These are phyloP conservation scores for Petunia secreta DNA, from an alignment of 257 asterid genomes.

Conservation along the genomic window DNA sequence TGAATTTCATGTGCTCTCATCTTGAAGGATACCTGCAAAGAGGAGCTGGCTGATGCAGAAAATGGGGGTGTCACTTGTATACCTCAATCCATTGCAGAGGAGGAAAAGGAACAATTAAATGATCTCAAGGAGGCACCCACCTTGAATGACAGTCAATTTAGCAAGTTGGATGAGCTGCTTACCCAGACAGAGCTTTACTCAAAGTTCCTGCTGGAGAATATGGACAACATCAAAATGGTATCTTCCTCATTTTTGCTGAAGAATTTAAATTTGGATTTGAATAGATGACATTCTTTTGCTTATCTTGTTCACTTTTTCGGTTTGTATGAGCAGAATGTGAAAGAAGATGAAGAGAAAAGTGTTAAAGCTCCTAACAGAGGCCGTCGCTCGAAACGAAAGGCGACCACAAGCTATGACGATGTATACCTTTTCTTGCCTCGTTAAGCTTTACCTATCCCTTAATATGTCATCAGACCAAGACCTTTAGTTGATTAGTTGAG, in stretches of 20 bases:
- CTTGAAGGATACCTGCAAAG: constrained; percentile 64
- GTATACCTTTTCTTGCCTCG: constrained; percentile 39
- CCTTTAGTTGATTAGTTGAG: neutral
- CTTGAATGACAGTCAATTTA: constrained; percentile 69
- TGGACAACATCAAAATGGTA: constrained; percentile 80
- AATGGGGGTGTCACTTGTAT: constrained; percentile 46
- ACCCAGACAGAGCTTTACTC: constrained; percentile 90
- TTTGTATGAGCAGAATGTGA: constrained; percentile 48
- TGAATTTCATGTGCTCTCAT: neutral
- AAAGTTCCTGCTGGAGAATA: constrained; percentile 91
- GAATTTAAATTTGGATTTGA: constrained; percentile 5
- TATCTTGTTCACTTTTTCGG: constrained; percentile 28
- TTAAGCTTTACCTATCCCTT: neutral
- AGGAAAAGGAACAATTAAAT: constrained; percentile 43
- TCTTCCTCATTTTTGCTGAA: constrained; percentile 7
- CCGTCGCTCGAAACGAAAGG: constrained; percentile 83
- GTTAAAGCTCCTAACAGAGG: constrained; percentile 51
- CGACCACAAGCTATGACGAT: constrained; percentile 57
- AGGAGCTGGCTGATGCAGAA: constrained; percentile 37
- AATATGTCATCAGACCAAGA: constrained; percentile 6
- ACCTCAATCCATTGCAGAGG: constrained; percentile 58
- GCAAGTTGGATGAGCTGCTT: constrained; percentile 90
- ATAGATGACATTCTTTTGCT: constrained; percentile 23
- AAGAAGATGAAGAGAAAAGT: constrained; percentile 52
- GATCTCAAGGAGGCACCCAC: constrained; percentile 47